These are phyloP conservation scores for Rhododendron griersonianum DNA, from an alignment of 148 eudicot species.

Conservation along the genomic window DNA sequence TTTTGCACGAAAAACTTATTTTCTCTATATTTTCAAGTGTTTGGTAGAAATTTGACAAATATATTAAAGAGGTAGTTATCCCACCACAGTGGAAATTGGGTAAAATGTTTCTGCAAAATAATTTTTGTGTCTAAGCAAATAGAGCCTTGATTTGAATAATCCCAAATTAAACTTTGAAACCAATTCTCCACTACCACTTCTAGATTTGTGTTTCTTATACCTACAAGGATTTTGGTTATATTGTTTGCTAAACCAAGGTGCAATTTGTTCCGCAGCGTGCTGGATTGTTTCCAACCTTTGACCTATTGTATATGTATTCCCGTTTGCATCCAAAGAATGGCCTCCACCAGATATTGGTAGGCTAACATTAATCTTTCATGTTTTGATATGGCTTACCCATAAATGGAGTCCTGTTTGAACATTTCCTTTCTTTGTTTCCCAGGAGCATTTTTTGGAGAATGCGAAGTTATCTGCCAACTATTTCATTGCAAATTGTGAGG, in stretches of 20 bases:
- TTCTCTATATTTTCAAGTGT: neutral
- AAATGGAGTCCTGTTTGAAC: neutral
- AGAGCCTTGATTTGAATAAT: neutral
- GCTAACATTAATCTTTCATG: constrained; percentile 3
- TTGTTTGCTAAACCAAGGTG: neutral
- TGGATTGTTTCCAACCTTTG: constrained; percentile 85
- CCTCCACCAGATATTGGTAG: constrained; percentile 74
- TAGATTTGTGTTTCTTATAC: neutral
- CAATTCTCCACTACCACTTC: neutral
- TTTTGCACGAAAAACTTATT: neutral
- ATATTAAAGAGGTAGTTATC: neutral
- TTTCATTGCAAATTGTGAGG: constrained; percentile 73
- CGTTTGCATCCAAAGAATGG: constrained; percentile 51
- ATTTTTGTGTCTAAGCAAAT: neutral
- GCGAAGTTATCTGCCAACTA: constrained; percentile 74
- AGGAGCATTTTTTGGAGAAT: constrained; percentile 83
- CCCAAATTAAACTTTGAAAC: neutral
- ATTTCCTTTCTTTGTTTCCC: constrained; percentile 15
- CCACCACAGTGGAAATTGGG: neutral
- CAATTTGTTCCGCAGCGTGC: constrained; percentile 53
- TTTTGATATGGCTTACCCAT: neutral
- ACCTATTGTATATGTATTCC: constrained; percentile 78
- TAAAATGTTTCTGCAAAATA: neutral
- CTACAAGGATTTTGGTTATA: constrained; percentile 12
- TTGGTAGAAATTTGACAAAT: neutral